phyloP scores from a whole-genome alignment of 257 asterid species.

The Thymus quinquecostatus region DNA sequence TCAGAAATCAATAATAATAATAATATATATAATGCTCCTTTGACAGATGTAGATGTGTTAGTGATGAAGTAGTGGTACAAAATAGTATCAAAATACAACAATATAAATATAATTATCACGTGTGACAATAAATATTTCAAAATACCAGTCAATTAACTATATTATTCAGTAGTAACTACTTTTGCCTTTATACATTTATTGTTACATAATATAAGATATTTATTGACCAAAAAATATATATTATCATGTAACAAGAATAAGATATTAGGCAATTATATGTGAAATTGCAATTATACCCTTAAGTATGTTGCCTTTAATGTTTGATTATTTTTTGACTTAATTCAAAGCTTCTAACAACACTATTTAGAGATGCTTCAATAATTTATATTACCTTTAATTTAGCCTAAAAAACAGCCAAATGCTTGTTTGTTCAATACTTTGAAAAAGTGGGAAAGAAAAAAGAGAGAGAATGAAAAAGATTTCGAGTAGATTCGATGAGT shows the following conservation, averaged over 20 bases:
- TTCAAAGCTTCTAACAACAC: conserved; percentile 14
- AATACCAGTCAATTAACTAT: not conserved
- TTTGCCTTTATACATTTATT: not conserved
- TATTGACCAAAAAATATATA: too few species aligned
- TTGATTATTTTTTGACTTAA: conserved; percentile 15
- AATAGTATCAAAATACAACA: not conserved
- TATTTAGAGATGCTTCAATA: conserved; percentile 11
- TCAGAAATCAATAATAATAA: not conserved
- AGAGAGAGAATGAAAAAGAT: not conserved
- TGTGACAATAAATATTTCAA: not conserved
- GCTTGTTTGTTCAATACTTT: not conserved
- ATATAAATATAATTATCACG: not conserved
- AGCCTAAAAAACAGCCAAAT: not conserved
- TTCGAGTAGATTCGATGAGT: conserved; percentile 7
- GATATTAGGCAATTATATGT: not conserved
- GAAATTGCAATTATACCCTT: not conserved
- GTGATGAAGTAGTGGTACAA: not conserved
- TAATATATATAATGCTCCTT: not conserved
- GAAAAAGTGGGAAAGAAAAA: not conserved
- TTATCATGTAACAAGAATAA: not conserved
- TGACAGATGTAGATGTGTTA: not conserved
- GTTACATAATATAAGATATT: not conserved
- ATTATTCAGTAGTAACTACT: not conserved
- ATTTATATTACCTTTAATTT: conserved; percentile 10
- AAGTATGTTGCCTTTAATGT: not conserved